Conservation (phyloP, 306 rosid genomes). For the Gynostemma pentaphyllum region DNA sequence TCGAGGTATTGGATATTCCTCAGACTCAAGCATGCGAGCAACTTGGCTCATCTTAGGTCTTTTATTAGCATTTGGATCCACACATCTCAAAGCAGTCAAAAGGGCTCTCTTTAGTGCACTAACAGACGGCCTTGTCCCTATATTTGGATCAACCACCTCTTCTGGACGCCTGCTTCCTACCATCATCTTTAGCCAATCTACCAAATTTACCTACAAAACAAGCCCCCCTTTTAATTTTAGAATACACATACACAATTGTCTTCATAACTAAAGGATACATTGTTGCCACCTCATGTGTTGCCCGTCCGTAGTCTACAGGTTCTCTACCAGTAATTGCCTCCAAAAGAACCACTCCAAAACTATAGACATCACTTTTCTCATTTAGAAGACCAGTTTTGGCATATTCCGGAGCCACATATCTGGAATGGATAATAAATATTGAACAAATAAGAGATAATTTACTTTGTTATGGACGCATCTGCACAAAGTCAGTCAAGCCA, state of each 20-base stretch:
- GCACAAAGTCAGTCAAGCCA: too few species aligned
- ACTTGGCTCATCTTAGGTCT: slow-evolving; percentile 94
- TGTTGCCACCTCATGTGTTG: slow-evolving; percentile 65
- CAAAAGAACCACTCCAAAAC: slow-evolving; percentile 88
- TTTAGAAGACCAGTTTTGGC: slow-evolving; percentile 87
- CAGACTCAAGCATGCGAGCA: slow-evolving; percentile 89
- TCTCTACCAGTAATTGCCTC: slow-evolving; percentile 93
- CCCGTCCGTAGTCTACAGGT: slow-evolving; percentile 79
- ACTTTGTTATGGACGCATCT: background rate
- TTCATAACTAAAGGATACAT: too few species aligned
- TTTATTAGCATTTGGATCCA: slow-evolving; percentile 76
- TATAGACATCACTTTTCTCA: slow-evolving; percentile 89
- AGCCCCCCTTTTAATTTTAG: too few species aligned
- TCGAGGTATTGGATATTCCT: slow-evolving; percentile 80
- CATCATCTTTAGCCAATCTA: slow-evolving; percentile 96
- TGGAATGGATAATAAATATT: slow-evolving; percentile 9
- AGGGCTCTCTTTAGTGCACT: slow-evolving; percentile 80
- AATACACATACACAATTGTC: too few species aligned
- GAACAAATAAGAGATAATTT: background rate
- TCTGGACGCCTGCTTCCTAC: slow-evolving; percentile 78
- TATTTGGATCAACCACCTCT: slow-evolving; percentile 85
- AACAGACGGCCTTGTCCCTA: slow-evolving; percentile 73
- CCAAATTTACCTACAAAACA: slow-evolving; percentile 68
- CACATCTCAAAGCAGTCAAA: slow-evolving; percentile 89
- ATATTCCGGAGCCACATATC: slow-evolving; percentile 94